Evolutionary conservation across 768 basidiomycete genomes (phyloP), one percentile per base, ranked within the genome.

Genomic region (Paxillus ammoniavirescens): DNA sequence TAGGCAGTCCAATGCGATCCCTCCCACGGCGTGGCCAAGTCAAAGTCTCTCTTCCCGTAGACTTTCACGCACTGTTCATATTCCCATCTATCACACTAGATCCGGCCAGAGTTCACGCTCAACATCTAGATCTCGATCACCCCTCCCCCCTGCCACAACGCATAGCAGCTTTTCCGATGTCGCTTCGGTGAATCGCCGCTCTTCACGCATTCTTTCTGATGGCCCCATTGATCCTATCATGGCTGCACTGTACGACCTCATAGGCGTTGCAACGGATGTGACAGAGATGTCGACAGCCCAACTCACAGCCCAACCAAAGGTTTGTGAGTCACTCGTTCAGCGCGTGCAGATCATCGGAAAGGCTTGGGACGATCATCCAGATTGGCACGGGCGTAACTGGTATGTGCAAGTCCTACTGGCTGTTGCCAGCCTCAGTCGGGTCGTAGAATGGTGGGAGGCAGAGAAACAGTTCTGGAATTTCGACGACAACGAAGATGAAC

Each of bases 401-500:
- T 98, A 98, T 72, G 94, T 98, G 49, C 94, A 96, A 66, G 87
- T 98, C 26, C 80, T 98, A 5, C 85, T 98, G 46, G 96, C 97
- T 18, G 87, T 98, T 45, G 97, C 97, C 31, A 93, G 92, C 64
- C 84, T 99, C 58, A 91, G 89, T 70, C 89, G 96, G 53, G 97
- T 98, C 28, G 89, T 98, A 58, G 97, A 98, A 66, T 99, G 97
- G 96, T 98, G 94, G 93, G 95, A 97, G 71, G 97, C 97, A 10
- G 96, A 98, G 76, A 95, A 95, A 65, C 93, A 95, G 61, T 99
- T 99, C 72, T 99, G 97, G 97, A 97, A 97, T 65, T 98, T 98
- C 67, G 91, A 95, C 65, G 91, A 93, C 65, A 87, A 89, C 56
- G 89, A 90, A 42, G 87, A 91, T 54, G 93, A 93, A 62, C 85